Base-by-base conservation (phyloP, 179 eudicot genomes). In the Heliamphora pulchella region DNA sequence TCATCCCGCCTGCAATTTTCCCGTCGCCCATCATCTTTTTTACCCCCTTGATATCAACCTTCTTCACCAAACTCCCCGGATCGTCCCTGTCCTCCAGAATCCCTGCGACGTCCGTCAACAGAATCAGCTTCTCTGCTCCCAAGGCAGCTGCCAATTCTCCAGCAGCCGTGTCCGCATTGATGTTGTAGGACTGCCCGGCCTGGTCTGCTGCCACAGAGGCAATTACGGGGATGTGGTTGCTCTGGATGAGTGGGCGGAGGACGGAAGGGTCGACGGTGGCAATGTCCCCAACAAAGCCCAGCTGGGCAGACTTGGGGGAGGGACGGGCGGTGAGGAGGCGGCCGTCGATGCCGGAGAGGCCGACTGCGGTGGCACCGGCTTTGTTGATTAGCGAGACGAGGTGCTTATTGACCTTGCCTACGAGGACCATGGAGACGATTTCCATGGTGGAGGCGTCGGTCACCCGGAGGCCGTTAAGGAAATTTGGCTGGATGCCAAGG, bases 231-330 rank as follows among this genome's bases (percentile, higher is more conserved):
- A 94, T 92, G 73, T 86, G 86, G 73, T 88, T 83, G 62, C 86
- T 87, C 57, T 89, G 92, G 17, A 94, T 86, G 63, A 90, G 89
- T 0, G 96, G 93, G 2, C 89, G 84, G 3, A 94, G 87, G 31
- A 91, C 83, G 0, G 94, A 58, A 48, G 98, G 86, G 79, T 94
- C 89, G 39, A 94, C 96, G 2, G 71, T 68, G 3, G 94, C 90
- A n/a, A 94, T 88, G 79, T 94, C 98, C 4, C 98, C 98, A 11
- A 91, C 97, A 13, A 92, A 94, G 14, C 97, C 98, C 3, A 94
- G 87, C 50, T 90, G 84, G 0, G 91, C 85, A 0, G 97, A 83
- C 54, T 80, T 87, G 0, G 91, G 89, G 3, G 96, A 87, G 3
- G 98, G 97, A 0, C 92, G 87, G 17, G 98, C 97, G 0, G 89